These are phyloP conservation scores for Aspergillus indologenus DNA, from an alignment of 495 filamentous ascomycete genomes.

Conservation along the genomic window DNA sequence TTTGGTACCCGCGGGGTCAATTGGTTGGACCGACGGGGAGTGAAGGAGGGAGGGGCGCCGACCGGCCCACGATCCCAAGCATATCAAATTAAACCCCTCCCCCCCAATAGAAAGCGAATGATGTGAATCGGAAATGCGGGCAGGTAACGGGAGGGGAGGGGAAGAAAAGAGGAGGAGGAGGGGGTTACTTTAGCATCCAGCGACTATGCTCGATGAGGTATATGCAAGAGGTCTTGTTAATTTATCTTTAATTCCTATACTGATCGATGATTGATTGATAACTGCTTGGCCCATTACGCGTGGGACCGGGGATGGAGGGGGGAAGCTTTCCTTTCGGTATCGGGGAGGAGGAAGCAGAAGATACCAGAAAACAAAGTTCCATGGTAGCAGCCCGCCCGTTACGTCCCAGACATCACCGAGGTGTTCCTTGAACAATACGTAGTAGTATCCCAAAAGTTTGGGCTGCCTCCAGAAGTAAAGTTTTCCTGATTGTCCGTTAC, in stretches of 20 bases:
- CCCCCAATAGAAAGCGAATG: conserved; percentile 2
- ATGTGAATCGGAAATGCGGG: conserved; percentile 6
- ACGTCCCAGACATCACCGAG: too few relatives aligned
- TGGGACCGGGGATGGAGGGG: not conserved
- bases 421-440: too few relatives aligned
- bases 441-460: too few relatives aligned
- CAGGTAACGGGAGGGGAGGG: not conserved
- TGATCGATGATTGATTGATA: conserved; percentile 1
- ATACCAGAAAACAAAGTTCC: too few relatives aligned
- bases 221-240: conserved; percentile 6
- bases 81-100: not conserved
- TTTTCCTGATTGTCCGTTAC: conserved; percentile 5
- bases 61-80: not conserved
- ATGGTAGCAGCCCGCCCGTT: too few relatives aligned
- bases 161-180: too few relatives aligned
- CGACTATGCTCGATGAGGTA: conserved; percentile 13
- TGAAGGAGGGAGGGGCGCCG: not conserved
- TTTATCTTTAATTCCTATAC: conserved; percentile 5
- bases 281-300: not conserved
- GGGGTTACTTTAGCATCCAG: not conserved
- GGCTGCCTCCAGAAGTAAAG: too few relatives aligned
- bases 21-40: not conserved
- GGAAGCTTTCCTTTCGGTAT: too few relatives aligned
- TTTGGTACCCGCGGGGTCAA: not conserved
- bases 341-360: too few relatives aligned